These are phyloP conservation scores for Neurospora sp. DNA, from an alignment of 495 filamentous ascomycete genomes.

Conservation along the genomic window DNA sequence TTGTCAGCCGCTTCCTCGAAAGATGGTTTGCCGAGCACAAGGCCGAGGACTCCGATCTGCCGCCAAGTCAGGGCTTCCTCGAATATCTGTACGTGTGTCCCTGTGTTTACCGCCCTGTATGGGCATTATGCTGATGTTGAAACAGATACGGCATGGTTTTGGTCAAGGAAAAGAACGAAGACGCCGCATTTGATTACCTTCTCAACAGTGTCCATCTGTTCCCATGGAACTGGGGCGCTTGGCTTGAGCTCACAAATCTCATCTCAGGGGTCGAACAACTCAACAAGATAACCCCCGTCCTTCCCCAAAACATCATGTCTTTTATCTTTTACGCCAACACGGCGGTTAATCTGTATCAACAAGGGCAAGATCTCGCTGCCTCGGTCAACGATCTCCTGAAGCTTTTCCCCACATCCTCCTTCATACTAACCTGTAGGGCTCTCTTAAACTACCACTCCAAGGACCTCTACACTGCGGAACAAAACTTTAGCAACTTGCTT, in stretches of 20 bases:
- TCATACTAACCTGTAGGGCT: slow-evolving; percentile 81
- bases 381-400: slow-evolving; percentile 64
- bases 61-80: slow-evolving; percentile 77
- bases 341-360: slow-evolving; percentile 84
- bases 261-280: slow-evolving; percentile 62
- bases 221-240: slow-evolving; percentile 94
- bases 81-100: slow-evolving; percentile 56
- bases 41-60: slow-evolving; percentile 45
- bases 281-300: slow-evolving; percentile 40
- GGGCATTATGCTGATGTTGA: neutral
- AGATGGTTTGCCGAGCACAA: slow-evolving; percentile 60
- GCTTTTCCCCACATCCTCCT: slow-evolving; percentile 79
- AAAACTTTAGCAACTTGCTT: slow-evolving; percentile 75
- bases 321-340: slow-evolving; percentile 87
- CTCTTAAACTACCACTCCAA: slow-evolving; percentile 89
- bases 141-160: slow-evolving; percentile 69
- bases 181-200: slow-evolving; percentile 70
- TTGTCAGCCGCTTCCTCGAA: slow-evolving; percentile 64
- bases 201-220: slow-evolving; percentile 74
- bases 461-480: slow-evolving; percentile 77
- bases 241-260: slow-evolving; percentile 79
- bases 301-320: slow-evolving; percentile 87
- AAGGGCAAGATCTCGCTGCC: slow-evolving; percentile 58
- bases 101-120: neutral
- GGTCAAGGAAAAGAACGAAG: slow-evolving; percentile 82